Base-by-base conservation (phyloP, 208 protist genomes). In the Crithidia fasciculata region DNA sequence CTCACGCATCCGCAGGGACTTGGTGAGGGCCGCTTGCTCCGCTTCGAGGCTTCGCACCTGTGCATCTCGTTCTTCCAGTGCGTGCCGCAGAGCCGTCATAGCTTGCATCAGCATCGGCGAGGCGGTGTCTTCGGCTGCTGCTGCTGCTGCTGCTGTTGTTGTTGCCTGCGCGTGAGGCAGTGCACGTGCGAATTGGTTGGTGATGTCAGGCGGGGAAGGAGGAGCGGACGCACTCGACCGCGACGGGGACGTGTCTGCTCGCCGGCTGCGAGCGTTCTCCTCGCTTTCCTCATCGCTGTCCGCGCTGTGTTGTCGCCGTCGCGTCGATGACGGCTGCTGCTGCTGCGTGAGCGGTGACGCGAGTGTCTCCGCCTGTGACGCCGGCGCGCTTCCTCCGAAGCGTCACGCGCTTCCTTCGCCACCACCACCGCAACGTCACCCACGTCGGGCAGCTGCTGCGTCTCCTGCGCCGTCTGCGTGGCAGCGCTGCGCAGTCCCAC, bases 1-100 rank as follows among this genome's bases (percentile, higher is more conserved):
- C 44, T 64, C 63, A 2, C 54, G 65, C n/a, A 62, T 57, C 18
- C 65, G 63, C 39, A 78, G 58, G 36, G 55, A 0, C 45, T 57
- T 58, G 6, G 39, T 50, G 57, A 72, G 13, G 2, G 64, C 58
- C 8, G 73, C 41, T 47, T 60, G 56, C 73, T 57, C 64, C 8
- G 0, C 15, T n/a, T 64, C 73, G 4, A 52, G 56, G 16, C 9
- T 44, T 37, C 36, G 65, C 65, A 76, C 56, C 12, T 61, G 61
- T 13, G 50, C n/a, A 41, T 76, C 72, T 28, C 72, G 72, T 6
- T 70, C 45, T 45, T 67, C 55, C 15, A 76, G 9, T 18, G 63
- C 39, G 37, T 56, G 62, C 8, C 72, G 63, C 54, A 76, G 64
- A 15, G 49, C 37, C 28, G 55, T 16, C 6, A 65, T 53, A 3